Base-by-base conservation (phyloP, 345 rosid species). In the Odontarrhena argentea region DNA sequence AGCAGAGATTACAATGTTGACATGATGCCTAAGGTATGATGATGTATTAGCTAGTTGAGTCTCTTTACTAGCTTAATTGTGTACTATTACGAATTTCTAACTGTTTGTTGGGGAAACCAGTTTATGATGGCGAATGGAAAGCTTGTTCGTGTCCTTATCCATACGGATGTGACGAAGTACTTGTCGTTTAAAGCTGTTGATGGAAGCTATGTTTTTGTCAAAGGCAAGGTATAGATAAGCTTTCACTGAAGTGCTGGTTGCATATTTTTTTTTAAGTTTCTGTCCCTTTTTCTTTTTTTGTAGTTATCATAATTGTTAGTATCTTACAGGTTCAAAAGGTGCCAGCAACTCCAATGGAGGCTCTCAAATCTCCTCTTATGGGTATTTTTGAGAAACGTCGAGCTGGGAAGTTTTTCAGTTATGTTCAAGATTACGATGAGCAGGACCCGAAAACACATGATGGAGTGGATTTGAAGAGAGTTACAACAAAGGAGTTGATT, bases 361-460 rank as follows among this genome's bases (percentile, higher is more conserved):
- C 99, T 0, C 84, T 94, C 38, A 89, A 86, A 75, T 91, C 99
- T 75, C 90, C 99, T 52, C 85, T 94, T 37, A 94, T 91, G 99
- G 99, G 99, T 68, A 73, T 94, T 66, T 94, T 94, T 77, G 99
- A 94, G 72, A 94, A 94, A 79, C 96, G 93, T n/a, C 90, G 96
- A 25, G 94, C 96, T 52, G 86, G 96, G 36, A 94, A 94, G 77
- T 89, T 91, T 76, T 84, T 94, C 80, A 74, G 85, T 18, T 91
- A 82, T 53, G 99, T 91, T 79, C 99, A 94, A 69, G 88, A 87
- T 40, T 94, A 88, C 46, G 71, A 82, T 53, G 99, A 91, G 79
- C 81, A 7, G 53, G 89, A 91, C 65, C 96, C 99, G 2, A 88
- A 77, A 77, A 94, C 97, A 43, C 97, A 94, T 0, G 91, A 87